Percentiles rank a stretch among this genome's conserved stretches.
Evolutionary conservation across 768 basidiomycete species (phyloP).

Genomic region (Dentipellis sp.): DNA sequence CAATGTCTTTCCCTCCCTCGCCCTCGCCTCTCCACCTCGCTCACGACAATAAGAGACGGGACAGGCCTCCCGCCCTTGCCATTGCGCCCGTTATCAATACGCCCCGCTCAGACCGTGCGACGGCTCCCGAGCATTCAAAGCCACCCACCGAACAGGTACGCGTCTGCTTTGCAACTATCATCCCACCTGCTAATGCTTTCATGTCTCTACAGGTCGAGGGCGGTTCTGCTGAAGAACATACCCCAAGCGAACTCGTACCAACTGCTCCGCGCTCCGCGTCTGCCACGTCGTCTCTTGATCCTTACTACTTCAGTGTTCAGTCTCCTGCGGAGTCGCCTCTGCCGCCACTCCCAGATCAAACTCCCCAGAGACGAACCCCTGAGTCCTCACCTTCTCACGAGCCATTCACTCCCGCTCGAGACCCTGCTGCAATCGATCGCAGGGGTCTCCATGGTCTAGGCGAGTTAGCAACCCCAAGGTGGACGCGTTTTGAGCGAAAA

Average conservation of each 20-base stretch:
- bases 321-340: constrained; percentile 59
- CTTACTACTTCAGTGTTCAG: constrained; percentile 75
- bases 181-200: no score
- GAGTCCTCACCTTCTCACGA: constrained; percentile 41
- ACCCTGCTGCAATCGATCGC: constrained; percentile 78
- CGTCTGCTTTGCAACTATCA: no score
- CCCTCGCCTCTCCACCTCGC: constrained; percentile 11
- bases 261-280: constrained; percentile 57
- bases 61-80: constrained; percentile 45
- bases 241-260: constrained; percentile 37
- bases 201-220: no score
- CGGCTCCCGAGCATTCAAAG: constrained; percentile 7
- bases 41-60: constrained; percentile 37
- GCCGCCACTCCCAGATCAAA: constrained; percentile 29
- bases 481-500: constrained; percentile 49
- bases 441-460: constrained; percentile 88
- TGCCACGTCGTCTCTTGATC: constrained; percentile 75
- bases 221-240: constrained; percentile 14
- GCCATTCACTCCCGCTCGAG: constrained; percentile 63
- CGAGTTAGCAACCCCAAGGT: constrained; percentile 93
- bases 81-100: constrained; percentile 21
- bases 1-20: constrained; percentile 27
- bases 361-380: constrained; percentile 46
- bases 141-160: constrained; percentile 8
- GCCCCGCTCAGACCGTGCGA: no score